phyloP scores from a whole-genome alignment of 306 rosid genomes.

The Acacia melanoxylon region DNA sequence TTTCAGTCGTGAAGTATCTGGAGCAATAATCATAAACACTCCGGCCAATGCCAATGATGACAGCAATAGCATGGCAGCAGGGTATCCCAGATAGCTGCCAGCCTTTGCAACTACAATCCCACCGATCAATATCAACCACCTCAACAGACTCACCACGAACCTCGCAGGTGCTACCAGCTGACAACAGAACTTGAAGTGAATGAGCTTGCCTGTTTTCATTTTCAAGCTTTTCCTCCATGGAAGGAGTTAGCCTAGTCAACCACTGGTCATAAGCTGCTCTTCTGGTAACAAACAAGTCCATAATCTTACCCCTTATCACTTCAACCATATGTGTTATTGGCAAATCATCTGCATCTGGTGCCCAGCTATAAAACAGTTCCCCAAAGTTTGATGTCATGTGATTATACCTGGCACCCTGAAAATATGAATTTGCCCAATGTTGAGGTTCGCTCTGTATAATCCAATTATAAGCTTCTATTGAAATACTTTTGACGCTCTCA shows the following conservation, averaged over 20 bases:
- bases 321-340: conserved; percentile 98
- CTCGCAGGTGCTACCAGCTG: conserved; percentile 68
- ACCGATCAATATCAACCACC: conserved; percentile 70
- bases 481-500: conserved; percentile 77
- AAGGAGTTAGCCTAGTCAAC: conserved; percentile 78
- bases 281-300: conserved; percentile 73
- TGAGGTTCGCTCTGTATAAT: conserved; percentile 79
- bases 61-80: conserved; percentile 86
- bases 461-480: conserved; percentile 85
- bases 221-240: conserved; percentile 88
- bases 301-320: conserved; percentile 73
- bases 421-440: conserved; percentile 83
- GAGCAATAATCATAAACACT: conserved; percentile 84
- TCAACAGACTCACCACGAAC: conserved; percentile 80
- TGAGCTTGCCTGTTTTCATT: conserved; percentile 58
- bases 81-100: conserved; percentile 89
- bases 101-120: conserved; percentile 93
- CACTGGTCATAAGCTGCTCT: conserved; percentile 67
- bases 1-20: conserved; percentile 73
- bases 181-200: conserved; percentile 60
- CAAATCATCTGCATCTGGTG: conserved; percentile 78
- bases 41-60: conserved; percentile 56
- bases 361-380: conserved; percentile 92
- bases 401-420: conserved; percentile 88
- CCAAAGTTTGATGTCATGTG: conserved; percentile 92